These are phyloP conservation scores for Vaccinium corymbosum DNA, from an alignment of 148 eudicot genomes.

Conservation along the genomic window DNA sequence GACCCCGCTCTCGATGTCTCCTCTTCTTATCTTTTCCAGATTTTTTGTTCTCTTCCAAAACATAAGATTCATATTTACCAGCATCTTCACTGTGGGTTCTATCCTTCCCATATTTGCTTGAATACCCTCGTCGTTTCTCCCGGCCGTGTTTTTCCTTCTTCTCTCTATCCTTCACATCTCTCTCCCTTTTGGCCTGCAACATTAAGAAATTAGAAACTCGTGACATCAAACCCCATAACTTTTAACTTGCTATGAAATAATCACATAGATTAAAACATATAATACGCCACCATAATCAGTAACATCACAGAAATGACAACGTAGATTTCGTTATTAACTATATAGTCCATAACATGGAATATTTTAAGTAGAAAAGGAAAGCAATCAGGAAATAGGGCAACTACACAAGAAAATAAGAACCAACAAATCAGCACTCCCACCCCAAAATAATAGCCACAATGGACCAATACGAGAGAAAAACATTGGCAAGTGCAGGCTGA, in stretches of 20 bases:
- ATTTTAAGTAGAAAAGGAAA: not conserved
- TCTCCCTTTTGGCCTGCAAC: slow-evolving; percentile 71
- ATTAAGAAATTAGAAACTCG: not conserved
- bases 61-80: slow-evolving; percentile 34
- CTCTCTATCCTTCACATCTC: slow-evolving; percentile 52
- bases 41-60: slow-evolving; percentile 40
- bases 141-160: slow-evolving; percentile 58
- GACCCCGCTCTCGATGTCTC: slow-evolving; percentile 55
- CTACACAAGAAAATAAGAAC: not conserved
- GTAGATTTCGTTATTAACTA: not conserved
- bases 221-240: not conserved
- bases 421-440: not conserved
- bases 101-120: slow-evolving; percentile 45
- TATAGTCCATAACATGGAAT: not conserved
- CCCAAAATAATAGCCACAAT: not conserved
- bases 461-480: not conserved
- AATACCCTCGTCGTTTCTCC: slow-evolving; percentile 59
- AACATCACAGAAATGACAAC: not conserved
- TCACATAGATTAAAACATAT: not conserved
- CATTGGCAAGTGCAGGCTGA: not conserved
- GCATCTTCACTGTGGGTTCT: slow-evolving; percentile 46
- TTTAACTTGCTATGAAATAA: not conserved
- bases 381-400: not conserved
- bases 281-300: not conserved
- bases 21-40: slow-evolving; percentile 65